These are phyloP conservation scores for Albugo laibachii DNA, from an alignment of 352 stramenopile genomes.

Conservation along the genomic window DNA sequence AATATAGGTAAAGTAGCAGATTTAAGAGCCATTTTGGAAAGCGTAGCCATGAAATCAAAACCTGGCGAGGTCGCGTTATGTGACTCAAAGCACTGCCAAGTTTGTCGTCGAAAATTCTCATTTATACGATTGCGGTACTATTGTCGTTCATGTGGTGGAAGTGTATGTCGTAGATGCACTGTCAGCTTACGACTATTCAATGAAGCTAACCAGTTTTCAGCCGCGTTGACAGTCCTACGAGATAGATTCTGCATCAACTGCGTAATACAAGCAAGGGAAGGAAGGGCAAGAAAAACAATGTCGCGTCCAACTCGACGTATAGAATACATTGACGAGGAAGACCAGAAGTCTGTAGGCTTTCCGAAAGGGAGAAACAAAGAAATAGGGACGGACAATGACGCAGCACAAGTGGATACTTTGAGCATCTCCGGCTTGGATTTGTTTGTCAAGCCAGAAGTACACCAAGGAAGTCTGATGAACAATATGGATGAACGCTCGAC, in stretches of 20 bases:
- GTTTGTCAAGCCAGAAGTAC: no score
- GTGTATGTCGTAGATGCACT: conserved; percentile 17
- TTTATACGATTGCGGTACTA: conserved; percentile 16
- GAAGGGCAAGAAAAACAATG: no score
- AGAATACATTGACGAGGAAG: no score
- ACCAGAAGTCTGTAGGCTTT: no score
- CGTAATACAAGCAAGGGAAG: conserved; percentile 13
- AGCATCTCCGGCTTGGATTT: no score
- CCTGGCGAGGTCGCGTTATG: neutral
- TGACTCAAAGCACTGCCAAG: conserved; percentile 23
- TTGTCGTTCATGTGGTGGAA: conserved; percentile 9
- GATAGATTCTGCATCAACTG: conserved; percentile 72
- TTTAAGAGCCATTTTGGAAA: neutral
- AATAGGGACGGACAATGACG: no score
- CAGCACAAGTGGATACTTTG: no score
- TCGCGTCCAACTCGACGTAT: no score
- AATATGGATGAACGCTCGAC: no score
- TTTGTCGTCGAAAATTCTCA: conserved; percentile 65
- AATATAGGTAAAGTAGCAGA: neutral
- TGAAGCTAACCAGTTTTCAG: conserved; percentile 23
- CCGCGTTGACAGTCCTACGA: conserved; percentile 14
- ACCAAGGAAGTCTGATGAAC: no score
- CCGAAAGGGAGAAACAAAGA: no score
- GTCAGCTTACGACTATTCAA: conserved; percentile 37
- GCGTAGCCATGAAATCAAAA: neutral